Base-by-base conservation (phyloP, 495 filamentous ascomycete genomes). In the Penicillium herquei region DNA sequence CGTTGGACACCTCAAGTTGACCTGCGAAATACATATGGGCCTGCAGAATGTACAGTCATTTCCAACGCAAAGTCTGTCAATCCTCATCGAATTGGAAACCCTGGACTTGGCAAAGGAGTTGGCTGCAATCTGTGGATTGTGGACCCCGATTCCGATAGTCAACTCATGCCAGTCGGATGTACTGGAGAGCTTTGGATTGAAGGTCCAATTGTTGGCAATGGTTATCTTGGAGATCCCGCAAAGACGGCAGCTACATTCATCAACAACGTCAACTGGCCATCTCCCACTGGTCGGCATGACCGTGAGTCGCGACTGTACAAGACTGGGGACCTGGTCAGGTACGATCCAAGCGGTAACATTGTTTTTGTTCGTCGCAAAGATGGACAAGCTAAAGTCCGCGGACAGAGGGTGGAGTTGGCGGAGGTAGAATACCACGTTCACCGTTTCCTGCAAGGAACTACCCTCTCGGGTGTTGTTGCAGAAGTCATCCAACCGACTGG, bases 1-100 rank as follows among this genome's bases (percentile, higher is more conserved):
- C 63, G 59, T 14, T 85, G 83, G 83, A 72, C 70, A 7, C 67
- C 68, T 35, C 11, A 6, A 21, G 65, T 69, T n/a, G 59, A 71
- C 14, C 65, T 58, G 47, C 68, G 3, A 10, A 17, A 45, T 45
- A 10, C 70, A 4, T 87, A 87, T 61, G 84, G 84, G 0, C 84
- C 84, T 0, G 69, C 68, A 5, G 82, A 85, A 59, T 77, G 70
- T 57, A 54, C 57, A 30, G 52, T 56, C 13, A 56, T 50, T 33
- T 50, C 39, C 13, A 55, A 51, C 2, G 45, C 53, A 7, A 49
- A 49, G 6, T 35, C 45, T 32, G 34, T 17, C 34, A 5, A 34
- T 42, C 39, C 12, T 16, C 37, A n/a, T n/a, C n/a, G n/a, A n/a
- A n/a, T n/a, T n/a, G n/a, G n/a, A n/a, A n/a, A n/a, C n/a, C n/a